phyloP scores from a whole-genome alignment of 192 early-diverging fungal genomes.

The Entophlyctis luteolus region DNA sequence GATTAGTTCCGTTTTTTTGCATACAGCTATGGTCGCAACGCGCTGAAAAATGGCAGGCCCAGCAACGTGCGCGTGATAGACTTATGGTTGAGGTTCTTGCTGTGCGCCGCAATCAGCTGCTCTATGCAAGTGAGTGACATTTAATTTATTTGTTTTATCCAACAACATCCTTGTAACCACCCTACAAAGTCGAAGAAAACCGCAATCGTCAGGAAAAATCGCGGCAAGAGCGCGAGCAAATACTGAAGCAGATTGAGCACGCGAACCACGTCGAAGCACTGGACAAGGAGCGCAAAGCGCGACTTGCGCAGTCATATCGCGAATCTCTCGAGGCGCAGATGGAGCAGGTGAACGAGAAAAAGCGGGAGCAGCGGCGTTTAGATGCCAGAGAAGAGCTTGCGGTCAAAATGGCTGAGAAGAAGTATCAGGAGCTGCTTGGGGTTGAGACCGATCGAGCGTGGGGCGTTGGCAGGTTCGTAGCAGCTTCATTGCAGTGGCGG shows the following conservation, averaged over 20 bases:
- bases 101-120: slow-evolving; percentile 44
- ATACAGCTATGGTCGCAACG: slow-evolving; percentile 43
- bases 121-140: slow-evolving; percentile 31
- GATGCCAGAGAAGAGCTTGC: slow-evolving; percentile 17
- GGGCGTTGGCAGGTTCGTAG: background rate
- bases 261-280: slow-evolving; percentile 31
- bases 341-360: slow-evolving; percentile 26
- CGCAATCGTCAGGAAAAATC: slow-evolving; percentile 27
- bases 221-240: slow-evolving; percentile 29
- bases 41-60: slow-evolving; percentile 47
- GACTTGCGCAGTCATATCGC: slow-evolving; percentile 22
- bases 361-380: slow-evolving; percentile 12
- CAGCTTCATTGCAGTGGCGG: no score
- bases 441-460: slow-evolving; percentile 23
- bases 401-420: slow-evolving; percentile 28
- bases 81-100: slow-evolving; percentile 51
- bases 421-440: slow-evolving; percentile 29
- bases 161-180: background rate
- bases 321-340: slow-evolving; percentile 39
- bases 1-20: background rate
- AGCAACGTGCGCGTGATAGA: slow-evolving; percentile 47
- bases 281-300: slow-evolving; percentile 18
- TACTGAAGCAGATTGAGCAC: slow-evolving; percentile 35
- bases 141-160: background rate
- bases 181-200: slow-evolving; percentile 27